Conservation (phyloP, 352 stramenopile species). For the Paralagenidium karlingii region DNA sequence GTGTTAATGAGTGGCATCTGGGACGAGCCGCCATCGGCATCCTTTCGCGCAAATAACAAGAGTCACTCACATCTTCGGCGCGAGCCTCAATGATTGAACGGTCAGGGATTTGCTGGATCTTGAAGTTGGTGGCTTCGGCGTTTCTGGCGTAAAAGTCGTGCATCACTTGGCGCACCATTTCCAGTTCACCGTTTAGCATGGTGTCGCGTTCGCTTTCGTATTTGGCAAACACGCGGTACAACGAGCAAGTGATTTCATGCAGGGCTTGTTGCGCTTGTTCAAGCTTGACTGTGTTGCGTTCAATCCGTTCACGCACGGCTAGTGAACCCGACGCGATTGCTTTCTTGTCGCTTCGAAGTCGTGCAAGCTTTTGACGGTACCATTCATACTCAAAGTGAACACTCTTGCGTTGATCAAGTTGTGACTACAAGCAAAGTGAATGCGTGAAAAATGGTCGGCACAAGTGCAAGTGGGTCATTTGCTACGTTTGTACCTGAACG, state of each 20-base stretch:
- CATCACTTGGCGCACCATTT: slow-evolving; percentile 74
- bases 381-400: slow-evolving; percentile 65
- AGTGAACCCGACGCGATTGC: too few species aligned
- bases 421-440: slow-evolving; percentile 16
- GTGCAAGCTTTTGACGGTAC: slow-evolving; percentile 48
- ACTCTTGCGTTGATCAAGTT: slow-evolving; percentile 50
- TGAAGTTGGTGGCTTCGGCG: slow-evolving; percentile 48
- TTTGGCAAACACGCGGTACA: slow-evolving; percentile 68
- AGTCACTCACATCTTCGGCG: slow-evolving; percentile 23
- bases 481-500: slow-evolving; percentile 6
- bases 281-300: slow-evolving; percentile 49
- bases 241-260: slow-evolving; percentile 35
- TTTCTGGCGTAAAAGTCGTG: slow-evolving; percentile 68
- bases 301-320: too few species aligned
- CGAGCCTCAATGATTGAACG: slow-evolving; percentile 26
- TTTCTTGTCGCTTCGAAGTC: too few species aligned
- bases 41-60: too few species aligned
- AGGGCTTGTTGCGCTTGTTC: slow-evolving; percentile 23
- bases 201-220: slow-evolving; percentile 62
- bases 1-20: too few species aligned
- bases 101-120: slow-evolving; percentile 40
- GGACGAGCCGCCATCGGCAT: too few species aligned
- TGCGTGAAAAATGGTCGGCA: background rate
- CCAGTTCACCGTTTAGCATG: slow-evolving; percentile 65
- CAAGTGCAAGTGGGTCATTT: too few species aligned